Evolutionary conservation across 2,329 filamentous ascomycete species (phyloP).

Genomic region (Xylaria sp.): DNA sequence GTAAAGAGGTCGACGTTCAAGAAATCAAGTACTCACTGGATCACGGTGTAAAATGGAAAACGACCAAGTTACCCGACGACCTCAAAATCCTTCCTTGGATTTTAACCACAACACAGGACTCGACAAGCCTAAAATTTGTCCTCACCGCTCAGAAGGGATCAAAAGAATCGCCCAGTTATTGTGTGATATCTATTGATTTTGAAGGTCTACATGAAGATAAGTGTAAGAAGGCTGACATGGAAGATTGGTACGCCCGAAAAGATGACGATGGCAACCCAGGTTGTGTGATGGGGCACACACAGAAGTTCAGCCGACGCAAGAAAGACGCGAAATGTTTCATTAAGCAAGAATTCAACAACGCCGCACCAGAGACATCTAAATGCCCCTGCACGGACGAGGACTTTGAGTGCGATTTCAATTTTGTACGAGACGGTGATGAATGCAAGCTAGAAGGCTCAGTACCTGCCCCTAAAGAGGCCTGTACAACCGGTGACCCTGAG

Average conservation of each 20-base stretch:
- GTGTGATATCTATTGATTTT: conserved; percentile 85
- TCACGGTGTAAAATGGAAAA: conserved; percentile 86
- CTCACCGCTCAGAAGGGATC: conserved; percentile 72
- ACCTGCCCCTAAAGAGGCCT: conserved; percentile 75
- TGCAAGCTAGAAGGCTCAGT: conserved; percentile 75
- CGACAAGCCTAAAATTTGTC: conserved; percentile 91
- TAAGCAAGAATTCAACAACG: conserved; percentile 84
- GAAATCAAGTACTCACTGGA: conserved; percentile 83
- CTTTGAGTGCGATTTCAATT: conserved; percentile 98
- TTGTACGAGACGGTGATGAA: conserved; percentile 74
- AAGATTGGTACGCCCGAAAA: conserved; percentile 86
- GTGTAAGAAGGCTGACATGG: conserved; percentile 82
- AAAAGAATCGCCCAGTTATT: conserved; percentile 63
- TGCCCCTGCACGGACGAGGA: conserved; percentile 87
- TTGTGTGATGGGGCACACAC: conserved; percentile 96
- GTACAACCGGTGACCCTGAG: conserved; percentile 70
- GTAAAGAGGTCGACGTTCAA: conserved; percentile 67
- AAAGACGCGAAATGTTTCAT: conserved; percentile 90
- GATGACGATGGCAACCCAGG: conserved; percentile 83
- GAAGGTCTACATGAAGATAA: conserved; percentile 80
- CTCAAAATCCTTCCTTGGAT: conserved; percentile 76
- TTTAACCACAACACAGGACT: conserved; percentile 90
- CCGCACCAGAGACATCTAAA: conserved; percentile 72
- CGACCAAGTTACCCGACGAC: conserved; percentile 72
- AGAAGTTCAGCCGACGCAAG: conserved; percentile 86